Base-by-base conservation (phyloP, 2,329 filamentous ascomycete genomes). In the Chalaropsis thielavioides region DNA sequence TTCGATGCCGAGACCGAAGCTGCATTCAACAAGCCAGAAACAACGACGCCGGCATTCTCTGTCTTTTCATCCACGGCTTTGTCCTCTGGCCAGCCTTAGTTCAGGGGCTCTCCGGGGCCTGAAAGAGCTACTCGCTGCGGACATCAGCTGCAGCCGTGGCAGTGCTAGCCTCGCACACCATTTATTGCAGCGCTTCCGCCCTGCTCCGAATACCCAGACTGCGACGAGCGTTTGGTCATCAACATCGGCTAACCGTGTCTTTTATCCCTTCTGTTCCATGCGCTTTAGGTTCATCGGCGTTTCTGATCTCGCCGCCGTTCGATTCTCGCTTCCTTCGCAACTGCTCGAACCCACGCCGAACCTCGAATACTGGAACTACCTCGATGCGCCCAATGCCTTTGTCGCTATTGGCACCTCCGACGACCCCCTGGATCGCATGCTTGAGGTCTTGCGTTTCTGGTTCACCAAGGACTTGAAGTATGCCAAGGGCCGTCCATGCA, bases 391-490 rank as follows among this genome's bases (percentile, higher is more conserved):
- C 24, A 95, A 95, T 75, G 90, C 92, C 60, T 96, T 99, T 69
- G 77, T 84, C 69, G 83, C 82, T 58, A 87, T 87, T 71, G 94
- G 92, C 71, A 92, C 92, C 71, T 94, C 92, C 19, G 89, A 97
- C 70, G 90, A 97, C 70, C 83, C 88, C 11, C 79, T 97, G 64
- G 92, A 94, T 70, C 90, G 94, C 70, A 96, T 96, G 89, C 83
- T 99, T 62, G 92, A 92, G 72, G 90, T 95, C 38, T 77, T 97
- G 71, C 86, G 92, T 67, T 99, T 97, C 76, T 99, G 94, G 94
- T 95, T 97, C 72, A 97, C 94, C 68, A 99, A 99, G 75, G 94
- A 99, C 75, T 75, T 99, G 75, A 99, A 99, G 83, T 99, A 97
- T 72, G 90, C 95, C 74, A 97, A 97, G 78, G 92, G 92, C 67